Percentiles rank a stretch among this genome's conserved stretches.
These are phyloP conservation scores for Amanita muscaria DNA, from an alignment of 768 basidiomycete genomes.

Conservation along the genomic window DNA sequence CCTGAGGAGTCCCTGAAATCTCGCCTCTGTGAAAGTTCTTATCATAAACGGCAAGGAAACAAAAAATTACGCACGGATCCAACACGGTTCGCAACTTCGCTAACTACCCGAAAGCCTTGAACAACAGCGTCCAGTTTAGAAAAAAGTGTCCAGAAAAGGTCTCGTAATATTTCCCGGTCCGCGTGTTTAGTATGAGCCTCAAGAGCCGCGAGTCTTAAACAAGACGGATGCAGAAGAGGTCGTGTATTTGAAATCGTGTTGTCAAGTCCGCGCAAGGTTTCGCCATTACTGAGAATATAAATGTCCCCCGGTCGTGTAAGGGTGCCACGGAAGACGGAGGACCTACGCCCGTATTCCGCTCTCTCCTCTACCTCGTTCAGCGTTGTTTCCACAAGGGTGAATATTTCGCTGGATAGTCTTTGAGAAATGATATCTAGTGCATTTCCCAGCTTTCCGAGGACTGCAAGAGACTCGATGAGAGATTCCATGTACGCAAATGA, in stretches of 20 bases:
- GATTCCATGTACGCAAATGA: constrained; percentile 92
- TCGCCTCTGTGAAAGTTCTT: constrained; percentile 49
- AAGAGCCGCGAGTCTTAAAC: constrained; percentile 57
- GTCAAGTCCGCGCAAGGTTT: constrained; percentile 17
- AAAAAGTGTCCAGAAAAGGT: constrained; percentile 96
- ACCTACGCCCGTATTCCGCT: constrained; percentile 64
- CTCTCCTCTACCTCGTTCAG: constrained; percentile 89
- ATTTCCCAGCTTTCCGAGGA: constrained; percentile 79
- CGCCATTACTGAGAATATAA: constrained; percentile 38
- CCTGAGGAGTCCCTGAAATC: constrained; percentile 87
- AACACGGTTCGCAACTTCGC: constrained; percentile 85
- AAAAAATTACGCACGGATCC: constrained; percentile 56
- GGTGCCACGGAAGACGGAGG: constrained; percentile 28
- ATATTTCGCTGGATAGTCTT: constrained; percentile 77
- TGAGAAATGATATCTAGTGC: constrained; percentile 80
- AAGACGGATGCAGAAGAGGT: constrained; percentile 14
- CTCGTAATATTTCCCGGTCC: constrained; percentile 80
- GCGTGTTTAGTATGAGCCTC: constrained; percentile 63
- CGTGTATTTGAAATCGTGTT: constrained; percentile 9
- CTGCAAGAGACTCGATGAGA: constrained; percentile 85
- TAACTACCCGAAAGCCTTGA: constrained; percentile 83
- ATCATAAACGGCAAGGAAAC: background rate
- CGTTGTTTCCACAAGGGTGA: constrained; percentile 74
- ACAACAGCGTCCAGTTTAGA: constrained; percentile 92
- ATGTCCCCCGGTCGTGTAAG: constrained; percentile 39